These are phyloP conservation scores for Lenzites betulinus DNA, from an alignment of 768 basidiomycete species.

Conservation along the genomic window DNA sequence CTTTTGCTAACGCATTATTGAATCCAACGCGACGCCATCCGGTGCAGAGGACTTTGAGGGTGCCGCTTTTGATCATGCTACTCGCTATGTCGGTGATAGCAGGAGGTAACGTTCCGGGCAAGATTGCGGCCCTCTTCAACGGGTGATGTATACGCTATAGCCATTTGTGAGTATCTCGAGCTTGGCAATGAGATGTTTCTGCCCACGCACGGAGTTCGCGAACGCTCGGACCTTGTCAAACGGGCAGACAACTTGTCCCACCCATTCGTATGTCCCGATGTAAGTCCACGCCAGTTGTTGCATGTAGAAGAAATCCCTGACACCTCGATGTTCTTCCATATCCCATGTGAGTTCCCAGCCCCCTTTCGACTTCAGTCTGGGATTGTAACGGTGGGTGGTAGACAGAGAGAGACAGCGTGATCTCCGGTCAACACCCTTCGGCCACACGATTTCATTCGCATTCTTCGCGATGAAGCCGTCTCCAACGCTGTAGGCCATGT, in stretches of 20 bases:
- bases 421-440: background rate
- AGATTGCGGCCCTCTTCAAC: background rate
- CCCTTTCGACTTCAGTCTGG: background rate
- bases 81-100: background rate
- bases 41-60: conserved; percentile 9
- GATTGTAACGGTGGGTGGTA: conserved; percentile 6
- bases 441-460: conserved; percentile 9
- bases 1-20: conserved; percentile 2
- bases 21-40: conserved; percentile 16
- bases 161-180: background rate
- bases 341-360: conserved; percentile 2
- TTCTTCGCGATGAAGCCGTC: background rate
- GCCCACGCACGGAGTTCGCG: background rate
- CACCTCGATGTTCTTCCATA: background rate
- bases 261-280: conserved; percentile 6
- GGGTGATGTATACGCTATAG: background rate
- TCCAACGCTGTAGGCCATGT: no score
- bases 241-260: background rate
- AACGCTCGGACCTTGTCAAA: background rate
- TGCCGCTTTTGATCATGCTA: conserved; percentile 5
- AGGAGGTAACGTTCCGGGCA: background rate
- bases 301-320: conserved; percentile 7
- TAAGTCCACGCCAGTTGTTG: conserved; percentile 3
- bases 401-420: conserved; percentile 1
- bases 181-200: no score